Base-by-base conservation (phyloP, 306 rosid genomes). In the Astragalus membranaceus region DNA sequence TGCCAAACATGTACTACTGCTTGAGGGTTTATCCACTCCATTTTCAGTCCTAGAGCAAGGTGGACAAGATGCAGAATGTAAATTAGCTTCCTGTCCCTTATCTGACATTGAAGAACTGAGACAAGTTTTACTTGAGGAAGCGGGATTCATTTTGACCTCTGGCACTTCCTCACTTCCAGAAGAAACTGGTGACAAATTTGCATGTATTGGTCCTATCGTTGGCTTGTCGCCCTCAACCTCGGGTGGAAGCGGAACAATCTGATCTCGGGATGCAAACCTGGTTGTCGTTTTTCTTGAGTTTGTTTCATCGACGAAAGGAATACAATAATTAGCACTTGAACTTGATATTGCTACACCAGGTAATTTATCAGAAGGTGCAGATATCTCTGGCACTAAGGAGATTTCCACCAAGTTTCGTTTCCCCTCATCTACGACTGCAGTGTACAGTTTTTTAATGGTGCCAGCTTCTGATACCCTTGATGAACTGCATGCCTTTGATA, bases 381-480 rank as follows among this genome's bases (percentile, higher is more conserved):
- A 76, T 46, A 50, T 63, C 77, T 90, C 95, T 9, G 98, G 93
- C 53, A 94, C 88, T 15, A 94, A 67, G 66, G 99, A 87, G 68
- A 94, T 73, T 75, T 94, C 96, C 14, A 94, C 88, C 84, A 84
- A 70, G 72, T 83, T 89, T 44, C 82, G 82, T 69, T 85, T 85
- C 64, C 85, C 88, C 80, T 85, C 92, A 47, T 80, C 85, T 52
- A 92, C 96, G 68, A 92, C 95, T 54, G 92, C 75, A 64, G 87
- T 83, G 72, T 92, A 89, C 76, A 89, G 76, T 82, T 80, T 87
- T 70, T 91, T 94, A 23, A 91, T 91, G 63, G 83, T 87, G 60
- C 96, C 97, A n/a, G 94, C 96, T 75, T 94, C 99, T 3, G 97
- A 94, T 15, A 77, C 79, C 59, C 97, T 86, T 11, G 96, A 82